Base-by-base conservation (phyloP, 1,284 basidiomycete species). In the Puccinia horiana region DNA sequence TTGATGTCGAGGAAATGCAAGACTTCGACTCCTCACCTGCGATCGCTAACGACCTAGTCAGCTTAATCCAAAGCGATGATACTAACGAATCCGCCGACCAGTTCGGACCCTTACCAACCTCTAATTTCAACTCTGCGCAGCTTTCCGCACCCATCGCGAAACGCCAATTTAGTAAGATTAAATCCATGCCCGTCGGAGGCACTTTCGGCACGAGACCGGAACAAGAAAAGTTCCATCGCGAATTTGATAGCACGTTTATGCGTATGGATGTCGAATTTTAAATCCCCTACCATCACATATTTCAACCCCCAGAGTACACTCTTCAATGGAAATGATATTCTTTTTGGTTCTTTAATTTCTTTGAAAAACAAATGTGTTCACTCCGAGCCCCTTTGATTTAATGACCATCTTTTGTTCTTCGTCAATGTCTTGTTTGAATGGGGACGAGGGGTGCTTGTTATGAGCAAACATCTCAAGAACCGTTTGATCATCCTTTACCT, bases 121-220 rank as follows among this genome's bases (percentile, higher is more conserved):
- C 35, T 1, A 42, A 61, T n/a, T 29, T 35, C 37, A 12, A 11
- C 52, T 37, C 52, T 37, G 37, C 61, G 14, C 35, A 29, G 4
- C 37, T 37, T 11, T 70, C 40, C 9, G 23, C 37, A n/a, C 49
- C 29, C 12, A 79, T 4, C 58, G 20, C 42, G 32, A 75, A 65
- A 32, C 70, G 80, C 35, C 70, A 54, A 44, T 74, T 81, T 37
- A 29, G 54, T 32, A 81, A 81, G 37, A 81, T 61, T 56, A 40
- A 76, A 52, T 81, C 80, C 18, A 81, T 81, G 80, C 80, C 80
- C 40, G 72, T 81, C n/a, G 80, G 80, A 56, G 80, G 80, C 32
- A 49, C 58, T 23, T 81, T 81, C 63, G 80, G 80, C 26, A 75
- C 80, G 2, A 56, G 80, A 47, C 72, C 80, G 18, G 58, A 81